A percentile compares a stretch with the other conserved stretches of the same genome.
Evolutionary conservation across 345 rosid genomes (phyloP).

Genomic region (Syzygium aqueum): DNA sequence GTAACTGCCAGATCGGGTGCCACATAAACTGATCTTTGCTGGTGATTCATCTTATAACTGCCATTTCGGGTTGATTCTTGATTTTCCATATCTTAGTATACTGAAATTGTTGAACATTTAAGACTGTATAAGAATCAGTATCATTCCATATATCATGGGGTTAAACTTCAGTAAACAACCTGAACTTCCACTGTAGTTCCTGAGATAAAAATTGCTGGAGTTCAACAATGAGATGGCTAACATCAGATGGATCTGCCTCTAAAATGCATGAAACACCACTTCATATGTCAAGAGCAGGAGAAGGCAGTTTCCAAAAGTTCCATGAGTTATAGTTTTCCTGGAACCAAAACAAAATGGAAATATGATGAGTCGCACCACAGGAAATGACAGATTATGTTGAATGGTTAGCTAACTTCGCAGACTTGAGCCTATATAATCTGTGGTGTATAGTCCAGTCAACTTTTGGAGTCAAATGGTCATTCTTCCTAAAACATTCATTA

Average conservation of each 20-base stretch:
- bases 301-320: conserved; percentile 90
- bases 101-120: not conserved
- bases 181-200: not conserved
- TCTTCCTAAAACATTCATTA: not conserved
- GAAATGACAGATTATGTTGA: not conserved
- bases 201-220: not conserved
- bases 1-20: not conserved
- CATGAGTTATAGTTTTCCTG: conserved; percentile 93
- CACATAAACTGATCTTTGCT: not conserved
- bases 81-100: not conserved
- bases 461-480: not conserved
- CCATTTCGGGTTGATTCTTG: not conserved
- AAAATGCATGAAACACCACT: not conserved
- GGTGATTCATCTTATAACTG: not conserved
- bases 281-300: conserved; percentile 38
- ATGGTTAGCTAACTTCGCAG: not conserved
- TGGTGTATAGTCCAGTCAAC: not conserved
- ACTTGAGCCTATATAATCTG: not conserved
- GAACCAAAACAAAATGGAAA: not conserved
- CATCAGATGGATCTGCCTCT: not conserved
- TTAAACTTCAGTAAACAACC: not conserved
- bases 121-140: not conserved
- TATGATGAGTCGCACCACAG: not conserved
- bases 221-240: not conserved
- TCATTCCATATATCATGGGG: not conserved